Evolutionary conservation across 257 asterid species (phyloP), one percentile per base, ranked within the genome.

Genomic region (Cynanchum wilfordii): DNA sequence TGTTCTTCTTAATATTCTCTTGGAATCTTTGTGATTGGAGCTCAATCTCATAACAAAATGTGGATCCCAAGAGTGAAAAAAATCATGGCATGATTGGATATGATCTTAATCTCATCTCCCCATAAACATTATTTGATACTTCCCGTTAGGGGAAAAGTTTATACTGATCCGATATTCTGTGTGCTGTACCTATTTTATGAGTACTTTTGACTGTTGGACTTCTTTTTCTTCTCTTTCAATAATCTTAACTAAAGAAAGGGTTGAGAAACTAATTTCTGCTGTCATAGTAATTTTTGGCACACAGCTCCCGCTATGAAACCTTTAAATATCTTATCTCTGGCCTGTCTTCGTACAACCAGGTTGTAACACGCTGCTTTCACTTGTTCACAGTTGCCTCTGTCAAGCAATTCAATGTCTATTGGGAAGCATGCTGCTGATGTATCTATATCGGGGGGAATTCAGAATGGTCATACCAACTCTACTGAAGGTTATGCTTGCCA

Each of bases 311-410:
- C 27, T 10, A 15, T 74, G 62, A 22, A 12, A 13, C 66, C 16
- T 33, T 8, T 55, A n/a, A 55, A 16, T 33, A 36, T 15, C 64
- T 38, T 40, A 27, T 66, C 33, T 55, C 51, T 42, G 51, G 27
- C 20, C 27, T 4, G 25, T 36, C 56, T 56, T 54, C 56, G 29
- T 66, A 45, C 25, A 47, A 24, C 20, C 45, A 2, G n/a, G 16
- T 30, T 65, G 45, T 65, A 20, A 51, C 27, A 38, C 58, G 13
- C 42, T 54, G 22, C 29, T 44, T 69, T 25, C 38, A 42, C 56
- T 36, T 62, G 45, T 60, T 49, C 40, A 65, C 75, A 70, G 82
- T 40, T 22, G 17, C 76, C 33, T 19, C 22, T 9, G 15, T 27
- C 75, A 49, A n/a, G 44, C 50, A 52, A 20, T 51, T 40, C 75